Base-by-base conservation (phyloP, 306 rosid species). In the Pyrus pyrifolia region DNA sequence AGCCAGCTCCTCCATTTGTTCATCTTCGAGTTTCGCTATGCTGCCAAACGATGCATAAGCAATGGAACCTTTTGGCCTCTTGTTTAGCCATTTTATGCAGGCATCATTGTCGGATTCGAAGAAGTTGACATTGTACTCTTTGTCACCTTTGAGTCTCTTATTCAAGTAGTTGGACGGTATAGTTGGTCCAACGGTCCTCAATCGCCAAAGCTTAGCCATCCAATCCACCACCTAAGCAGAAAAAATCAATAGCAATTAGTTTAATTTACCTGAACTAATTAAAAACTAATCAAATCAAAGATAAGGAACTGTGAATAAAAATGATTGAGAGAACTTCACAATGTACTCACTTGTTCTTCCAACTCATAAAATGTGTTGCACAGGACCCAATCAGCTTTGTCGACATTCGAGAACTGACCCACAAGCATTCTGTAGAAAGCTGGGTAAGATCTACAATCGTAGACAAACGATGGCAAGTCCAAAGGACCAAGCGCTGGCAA, bases 331-430 rank as follows among this genome's bases (percentile, higher is more conserved):
- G 40, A 35, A 35, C 40, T 35, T 35, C 40, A 35, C 9, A 35
- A 35, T 35, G 40, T 7, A 35, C 40, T 35, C 40, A 35, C 93
- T 91, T 85, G 78, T n/a, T 80, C 77, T 75, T 92, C 96, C 10
- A 92, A 85, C 81, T 76, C 79, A 71, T 84, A 79, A 81, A 88
- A 80, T 30, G 96, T 81, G 76, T 87, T 89, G 86, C 80, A 85
- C 72, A 92, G 86, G 74, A 85, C 2, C 70, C 81, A 46, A 74
- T 90, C 90, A 25, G 93, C 91, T 70, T 81, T 52, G 29, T 84
- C 67, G 0, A 81, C 29, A 68, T 84, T 92, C 30, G 82, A 76
- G 59, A 80, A 87, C 44, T 90, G 96, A 73, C 70, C 81, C 55
- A 88, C 60, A 51, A 84, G 45, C 81, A 85, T 4, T 0, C 76